Evolutionary conservation across 1,139 yeast species (phyloP).

Genomic region (Candida neerlandica): DNA sequence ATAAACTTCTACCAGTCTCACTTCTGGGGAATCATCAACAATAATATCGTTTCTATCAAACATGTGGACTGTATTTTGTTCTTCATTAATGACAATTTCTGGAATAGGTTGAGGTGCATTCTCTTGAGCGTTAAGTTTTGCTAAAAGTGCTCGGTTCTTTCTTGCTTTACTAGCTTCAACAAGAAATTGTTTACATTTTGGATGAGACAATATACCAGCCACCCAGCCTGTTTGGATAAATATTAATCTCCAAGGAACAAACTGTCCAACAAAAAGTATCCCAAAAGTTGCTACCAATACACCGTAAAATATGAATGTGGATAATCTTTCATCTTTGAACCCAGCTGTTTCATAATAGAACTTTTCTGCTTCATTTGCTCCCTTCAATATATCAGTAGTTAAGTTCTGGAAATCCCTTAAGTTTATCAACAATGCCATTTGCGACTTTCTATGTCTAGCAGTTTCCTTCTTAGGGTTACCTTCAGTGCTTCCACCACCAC

Average conservation of each 20-base stretch:
- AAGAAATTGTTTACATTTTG: constrained; percentile 46
- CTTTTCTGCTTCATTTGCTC: constrained; percentile 55
- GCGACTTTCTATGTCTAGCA: constrained; percentile 32
- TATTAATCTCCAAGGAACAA: constrained; percentile 66
- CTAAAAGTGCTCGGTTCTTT: constrained; percentile 8
- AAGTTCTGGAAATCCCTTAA: constrained; percentile 66
- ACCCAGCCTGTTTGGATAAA: constrained; percentile 63
- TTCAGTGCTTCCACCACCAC: neutral
- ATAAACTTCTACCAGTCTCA: constrained; percentile 66
- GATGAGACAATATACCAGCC: constrained; percentile 54
- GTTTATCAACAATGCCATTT: constrained; percentile 51
- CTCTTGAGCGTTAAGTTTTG: constrained; percentile 1
- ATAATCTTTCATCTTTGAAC: constrained; percentile 67
- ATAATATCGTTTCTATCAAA: constrained; percentile 54
- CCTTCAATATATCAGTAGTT: constrained; percentile 56
- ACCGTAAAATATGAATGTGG: constrained; percentile 56
- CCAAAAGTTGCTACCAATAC: constrained; percentile 36
- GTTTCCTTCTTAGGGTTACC: constrained; percentile 20
- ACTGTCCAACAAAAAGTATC: constrained; percentile 57
- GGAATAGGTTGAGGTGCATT: constrained; percentile 12
- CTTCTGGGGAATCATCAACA: constrained; percentile 69
- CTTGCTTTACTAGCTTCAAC: constrained; percentile 19
- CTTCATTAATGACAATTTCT: constrained; percentile 9
- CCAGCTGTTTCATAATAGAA: constrained; percentile 68
- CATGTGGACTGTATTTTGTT: constrained; percentile 12